Conservation (phyloP, 306 rosid species). For the Corylus avellana region DNA sequence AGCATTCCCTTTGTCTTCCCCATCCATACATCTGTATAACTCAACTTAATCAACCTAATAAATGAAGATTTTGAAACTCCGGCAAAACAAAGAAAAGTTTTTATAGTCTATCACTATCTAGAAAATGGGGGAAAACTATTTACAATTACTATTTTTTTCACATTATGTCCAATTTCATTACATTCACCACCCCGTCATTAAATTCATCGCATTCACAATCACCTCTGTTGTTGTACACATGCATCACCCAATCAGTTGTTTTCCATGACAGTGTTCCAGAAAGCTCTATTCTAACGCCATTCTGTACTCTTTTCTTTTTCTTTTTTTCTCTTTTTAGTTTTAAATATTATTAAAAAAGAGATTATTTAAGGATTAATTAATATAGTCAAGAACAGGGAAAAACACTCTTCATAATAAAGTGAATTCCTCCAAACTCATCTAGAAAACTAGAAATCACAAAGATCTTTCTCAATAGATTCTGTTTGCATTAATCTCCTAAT, state of each 20-base stretch:
- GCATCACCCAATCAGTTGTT: background rate
- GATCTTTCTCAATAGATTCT: background rate
- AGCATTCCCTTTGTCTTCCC: background rate
- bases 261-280: background rate
- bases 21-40: background rate
- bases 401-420: background rate
- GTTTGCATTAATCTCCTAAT: background rate
- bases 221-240: background rate
- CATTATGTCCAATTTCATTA: too few relatives aligned
- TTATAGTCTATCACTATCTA: too few relatives aligned
- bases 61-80: background rate
- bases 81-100: background rate
- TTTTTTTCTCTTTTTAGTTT: background rate
- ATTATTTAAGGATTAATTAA: background rate
- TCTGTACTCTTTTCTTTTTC: background rate
- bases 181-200: background rate
- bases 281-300: background rate
- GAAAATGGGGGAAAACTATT: too few relatives aligned
- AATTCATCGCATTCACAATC: background rate
- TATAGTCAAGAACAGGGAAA: background rate
- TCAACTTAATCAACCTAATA: background rate
- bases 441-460: background rate
- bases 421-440: background rate
- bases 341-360: background rate
- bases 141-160: too few relatives aligned